Evolutionary conservation across 768 basidiomycete genomes (phyloP), one percentile per base, ranked within the genome.

Genomic region (Boletus rubropictus): DNA sequence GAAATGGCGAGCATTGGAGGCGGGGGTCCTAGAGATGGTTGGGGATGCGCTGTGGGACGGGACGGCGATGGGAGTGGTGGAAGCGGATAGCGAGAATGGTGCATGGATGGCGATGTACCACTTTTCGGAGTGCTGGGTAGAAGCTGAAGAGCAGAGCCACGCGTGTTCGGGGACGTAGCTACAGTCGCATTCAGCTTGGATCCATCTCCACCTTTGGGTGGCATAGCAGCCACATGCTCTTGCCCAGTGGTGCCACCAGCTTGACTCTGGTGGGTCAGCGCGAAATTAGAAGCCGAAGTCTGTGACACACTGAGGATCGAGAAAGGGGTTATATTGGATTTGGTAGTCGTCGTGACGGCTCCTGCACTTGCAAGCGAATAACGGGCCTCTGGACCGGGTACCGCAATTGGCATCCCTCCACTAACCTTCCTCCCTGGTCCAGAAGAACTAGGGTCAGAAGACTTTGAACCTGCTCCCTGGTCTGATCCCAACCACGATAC

Each of bases 231-330:
- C 17, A 21, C 28, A 24, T 24, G 14, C 3, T 42, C 27, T 15
- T 27, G 42, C 11, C 22, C 34, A 24, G 1, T 14, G 10, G 31
- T 35, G 7, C 20, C 17, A 1, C 17, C 35, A 9, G 7, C 11
- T 15, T 33, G 57, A 38, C 24, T 46, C 40, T 46, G 48, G 6
- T 40, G 39, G 4, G 25, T 12, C 9, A 5, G 8, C 32, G 43
- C 21, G 27, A 39, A 17, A 17, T 43, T 20, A 22, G 48, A 38
- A 12, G 15, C 11, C 14, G 21, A 15, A 3, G 27, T 31, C 17
- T 31, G 48, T 25, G 60, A 42, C 11, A 42, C 51, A 15, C 40
- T 59, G 20, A 61, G 50, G 8, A 61, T 60, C 9, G 57, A 54
- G 14, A 61, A 61, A 4, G 59, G 60, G 1, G 48, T 55, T 15